phyloP scores from a whole-genome alignment of 1,139 yeast species.

The Arxiozyma bovina region DNA sequence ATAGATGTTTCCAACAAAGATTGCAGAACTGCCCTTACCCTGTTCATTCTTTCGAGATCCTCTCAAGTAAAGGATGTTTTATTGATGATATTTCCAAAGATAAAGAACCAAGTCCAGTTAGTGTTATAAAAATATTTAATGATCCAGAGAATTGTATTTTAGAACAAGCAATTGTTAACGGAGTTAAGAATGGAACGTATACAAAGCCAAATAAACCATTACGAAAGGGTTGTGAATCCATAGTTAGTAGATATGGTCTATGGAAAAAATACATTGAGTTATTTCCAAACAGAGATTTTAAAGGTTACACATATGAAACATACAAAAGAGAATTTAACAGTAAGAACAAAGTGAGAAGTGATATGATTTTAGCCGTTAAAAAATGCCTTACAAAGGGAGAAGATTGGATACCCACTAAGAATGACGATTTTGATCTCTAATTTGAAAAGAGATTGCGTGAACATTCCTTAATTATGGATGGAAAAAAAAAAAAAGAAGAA shows the following conservation, averaged over 20 bases:
- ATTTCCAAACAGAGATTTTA: slow-evolving; percentile 14
- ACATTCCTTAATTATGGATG: too few species aligned
- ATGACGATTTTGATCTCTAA: slow-evolving; percentile 14
- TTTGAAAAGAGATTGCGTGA: neutral
- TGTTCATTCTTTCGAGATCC: slow-evolving; percentile 1
- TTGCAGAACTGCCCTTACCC: slow-evolving; percentile 11
- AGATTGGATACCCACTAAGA: slow-evolving; percentile 23
- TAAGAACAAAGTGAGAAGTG: slow-evolving; percentile 12
- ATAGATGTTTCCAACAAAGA: slow-evolving; percentile 45
- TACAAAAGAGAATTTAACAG: neutral
- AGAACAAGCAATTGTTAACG: slow-evolving; percentile 43
- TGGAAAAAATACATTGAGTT: slow-evolving; percentile 18
- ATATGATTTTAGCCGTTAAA: slow-evolving; percentile 10
- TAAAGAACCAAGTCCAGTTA: slow-evolving; percentile 21
- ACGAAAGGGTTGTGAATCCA: slow-evolving; percentile 37
- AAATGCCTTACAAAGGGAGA: slow-evolving; percentile 21
- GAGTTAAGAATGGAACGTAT: slow-evolving; percentile 45
- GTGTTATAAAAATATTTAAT: slow-evolving; percentile 13
- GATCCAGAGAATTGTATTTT: slow-evolving; percentile 1
- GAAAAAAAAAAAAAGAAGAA: neutral
- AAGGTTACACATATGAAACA: slow-evolving; percentile 11
- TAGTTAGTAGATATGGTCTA: slow-evolving; percentile 14
- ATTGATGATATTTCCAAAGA: slow-evolving; percentile 23
- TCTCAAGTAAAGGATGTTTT: slow-evolving; percentile 7
- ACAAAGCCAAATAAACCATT: slow-evolving; percentile 38